Conservation (phyloP, 768 basidiomycete species). For the Auricularia cornea region DNA sequence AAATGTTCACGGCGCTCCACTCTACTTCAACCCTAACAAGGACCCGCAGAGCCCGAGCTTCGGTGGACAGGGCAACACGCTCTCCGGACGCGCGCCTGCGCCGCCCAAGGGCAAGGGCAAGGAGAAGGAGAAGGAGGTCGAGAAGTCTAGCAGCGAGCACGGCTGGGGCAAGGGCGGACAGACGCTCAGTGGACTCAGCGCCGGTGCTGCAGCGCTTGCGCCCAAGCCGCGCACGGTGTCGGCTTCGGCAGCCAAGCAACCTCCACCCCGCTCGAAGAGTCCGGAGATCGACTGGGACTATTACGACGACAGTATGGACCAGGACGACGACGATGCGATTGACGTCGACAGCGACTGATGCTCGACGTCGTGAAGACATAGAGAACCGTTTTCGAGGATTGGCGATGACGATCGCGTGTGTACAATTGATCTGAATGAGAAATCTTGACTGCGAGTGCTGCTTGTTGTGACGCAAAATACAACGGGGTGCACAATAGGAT, state of each 20-base stretch:
- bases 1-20: conserved; percentile 20
- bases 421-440: too few species aligned
- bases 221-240: conserved; percentile 47
- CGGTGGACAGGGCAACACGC: conserved; percentile 55
- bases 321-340: conserved; percentile 65
- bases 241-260: conserved; percentile 27
- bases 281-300: conserved; percentile 65
- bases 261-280: conserved; percentile 28
- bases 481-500: too few species aligned
- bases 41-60: conserved; percentile 33
- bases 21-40: neutral
- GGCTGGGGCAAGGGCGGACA: conserved; percentile 35
- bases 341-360: conserved; percentile 77
- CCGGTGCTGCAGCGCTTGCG: conserved; percentile 35
- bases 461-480: too few species aligned
- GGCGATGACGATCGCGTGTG: too few species aligned
- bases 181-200: conserved; percentile 36
- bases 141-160: conserved; percentile 20
- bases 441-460: too few species aligned
- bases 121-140: conserved; percentile 30
- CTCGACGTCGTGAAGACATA: too few species aligned
- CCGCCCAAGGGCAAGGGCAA: conserved; percentile 47
- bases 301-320: conserved; percentile 40
- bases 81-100: conserved; percentile 44
- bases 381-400: too few species aligned